Evolutionary conservation across 2,329 filamentous ascomycete species (phyloP).

Genomic region (Cylindrodendrum hubeiense): DNA sequence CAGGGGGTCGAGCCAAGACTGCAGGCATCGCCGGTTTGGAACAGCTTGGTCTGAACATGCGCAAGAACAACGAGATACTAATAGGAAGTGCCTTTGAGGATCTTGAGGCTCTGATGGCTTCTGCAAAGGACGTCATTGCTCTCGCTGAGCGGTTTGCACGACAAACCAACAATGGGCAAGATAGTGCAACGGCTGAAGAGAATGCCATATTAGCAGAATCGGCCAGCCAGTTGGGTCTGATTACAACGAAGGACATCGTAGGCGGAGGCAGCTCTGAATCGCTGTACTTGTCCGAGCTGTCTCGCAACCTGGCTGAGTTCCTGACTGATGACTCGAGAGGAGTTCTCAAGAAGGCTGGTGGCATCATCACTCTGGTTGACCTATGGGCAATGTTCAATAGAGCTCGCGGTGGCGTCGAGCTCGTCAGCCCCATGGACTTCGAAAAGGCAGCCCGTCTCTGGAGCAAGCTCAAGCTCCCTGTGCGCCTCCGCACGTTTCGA

Average conservation of each 20-base stretch:
- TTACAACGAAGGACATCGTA: constrained; percentile 97
- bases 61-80: constrained; percentile 92
- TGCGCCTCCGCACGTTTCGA: constrained; percentile 89
- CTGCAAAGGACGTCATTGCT: constrained; percentile 94
- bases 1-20: constrained; percentile 63
- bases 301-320: constrained; percentile 88
- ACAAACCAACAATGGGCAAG: constrained; percentile 71
- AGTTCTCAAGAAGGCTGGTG: constrained; percentile 82
- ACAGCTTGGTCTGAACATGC: constrained; percentile 83
- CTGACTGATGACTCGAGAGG: constrained; percentile 86
- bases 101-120: constrained; percentile 95
- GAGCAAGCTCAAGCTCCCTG: constrained; percentile 87
- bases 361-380: constrained; percentile 90
- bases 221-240: constrained; percentile 81
- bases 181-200: constrained; percentile 75
- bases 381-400: constrained; percentile 97
- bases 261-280: constrained; percentile 81
- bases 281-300: constrained; percentile 89
- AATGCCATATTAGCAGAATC: constrained; percentile 84
- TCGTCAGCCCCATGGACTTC: constrained; percentile 92
- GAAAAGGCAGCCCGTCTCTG: constrained; percentile 90
- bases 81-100: constrained; percentile 97
- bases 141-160: constrained; percentile 89
- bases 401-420: constrained; percentile 90
- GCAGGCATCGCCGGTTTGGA: constrained; percentile 95